Evolutionary conservation across 2,329 filamentous ascomycete species (phyloP).

Genomic region (Pseudogymnoascus sp.): DNA sequence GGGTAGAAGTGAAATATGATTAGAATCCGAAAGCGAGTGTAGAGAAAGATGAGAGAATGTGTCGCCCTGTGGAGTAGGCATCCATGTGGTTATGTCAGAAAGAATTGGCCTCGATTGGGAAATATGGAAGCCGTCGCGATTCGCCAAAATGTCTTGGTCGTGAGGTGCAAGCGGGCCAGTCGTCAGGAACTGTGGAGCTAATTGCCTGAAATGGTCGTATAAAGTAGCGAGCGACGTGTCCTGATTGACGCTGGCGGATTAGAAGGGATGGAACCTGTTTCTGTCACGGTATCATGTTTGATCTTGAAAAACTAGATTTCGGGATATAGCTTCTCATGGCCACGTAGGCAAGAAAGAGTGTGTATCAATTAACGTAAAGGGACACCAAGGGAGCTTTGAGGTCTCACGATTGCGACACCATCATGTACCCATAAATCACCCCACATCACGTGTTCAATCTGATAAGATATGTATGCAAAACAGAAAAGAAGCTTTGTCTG

Average conservation of each 20-base stretch:
- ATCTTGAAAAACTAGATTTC: not conserved
- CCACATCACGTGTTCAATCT: not conserved
- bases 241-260: not conserved
- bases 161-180: constrained; percentile 3
- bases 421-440: not conserved
- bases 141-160: not conserved
- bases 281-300: not conserved
- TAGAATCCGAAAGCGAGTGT: constrained; percentile 1
- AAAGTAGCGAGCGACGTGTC: constrained; percentile 4
- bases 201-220: constrained; percentile 5
- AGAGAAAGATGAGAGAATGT: constrained; percentile 28
- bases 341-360: not conserved
- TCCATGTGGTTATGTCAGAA: constrained; percentile 30
- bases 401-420: not conserved
- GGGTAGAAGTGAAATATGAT: constrained; percentile 8
- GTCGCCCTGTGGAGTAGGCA: constrained; percentile 34
- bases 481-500: not conserved
- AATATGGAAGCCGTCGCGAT: constrained; percentile 9
- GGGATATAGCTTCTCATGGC: not conserved
- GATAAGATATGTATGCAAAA: not conserved
- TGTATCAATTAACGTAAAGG: not conserved
- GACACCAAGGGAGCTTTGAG: not conserved
- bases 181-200: constrained; percentile 9
- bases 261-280: not conserved
- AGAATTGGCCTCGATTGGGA: constrained; percentile 1